These are phyloP conservation scores for Pestalotiopsis sp. DNA, from an alignment of 2,329 filamentous ascomycete species.

Conservation along the genomic window DNA sequence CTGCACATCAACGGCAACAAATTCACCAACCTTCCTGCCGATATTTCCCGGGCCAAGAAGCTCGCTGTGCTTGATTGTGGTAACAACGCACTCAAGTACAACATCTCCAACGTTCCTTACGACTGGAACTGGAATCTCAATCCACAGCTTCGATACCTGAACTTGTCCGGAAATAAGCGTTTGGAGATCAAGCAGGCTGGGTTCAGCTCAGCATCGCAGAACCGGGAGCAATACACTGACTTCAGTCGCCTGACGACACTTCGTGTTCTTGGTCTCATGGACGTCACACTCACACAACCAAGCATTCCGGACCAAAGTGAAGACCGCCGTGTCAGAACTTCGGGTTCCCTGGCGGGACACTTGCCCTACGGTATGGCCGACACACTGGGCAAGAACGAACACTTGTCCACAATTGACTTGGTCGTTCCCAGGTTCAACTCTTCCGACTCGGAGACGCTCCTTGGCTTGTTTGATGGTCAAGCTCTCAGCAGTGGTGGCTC, in stretches of 20 bases:
- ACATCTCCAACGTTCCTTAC: constrained; percentile 98
- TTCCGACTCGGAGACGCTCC: constrained; percentile 83
- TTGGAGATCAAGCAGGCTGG: constrained; percentile 81
- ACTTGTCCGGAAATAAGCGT: constrained; percentile 94
- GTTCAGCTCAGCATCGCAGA: constrained; percentile 55
- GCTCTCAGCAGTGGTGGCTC: constrained; percentile 87
- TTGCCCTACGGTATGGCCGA: constrained; percentile 98
- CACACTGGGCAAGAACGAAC: constrained; percentile 88
- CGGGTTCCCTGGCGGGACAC: constrained; percentile 87
- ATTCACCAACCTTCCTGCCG: constrained; percentile 93
- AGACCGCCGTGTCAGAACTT: constrained; percentile 93
- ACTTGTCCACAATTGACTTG: constrained; percentile 93
- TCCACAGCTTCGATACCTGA: constrained; percentile 90
- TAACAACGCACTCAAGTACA: constrained; percentile 96
- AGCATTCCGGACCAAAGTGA: constrained; percentile 95
- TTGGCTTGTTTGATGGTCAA: constrained; percentile 97
- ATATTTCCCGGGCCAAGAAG: constrained; percentile 92
- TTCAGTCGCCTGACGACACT: constrained; percentile 85
- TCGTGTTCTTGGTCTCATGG: constrained; percentile 91
- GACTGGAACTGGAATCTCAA: constrained; percentile 99
- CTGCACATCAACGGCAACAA: constrained; percentile 97
- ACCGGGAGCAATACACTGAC: constrained; percentile 77
- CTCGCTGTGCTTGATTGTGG: constrained; percentile 91
- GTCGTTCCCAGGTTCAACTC: constrained; percentile 91
- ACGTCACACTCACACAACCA: constrained; percentile 91